Evolutionary conservation across 495 filamentous ascomycete species (phyloP).

Genomic region (Neurospora africana): DNA sequence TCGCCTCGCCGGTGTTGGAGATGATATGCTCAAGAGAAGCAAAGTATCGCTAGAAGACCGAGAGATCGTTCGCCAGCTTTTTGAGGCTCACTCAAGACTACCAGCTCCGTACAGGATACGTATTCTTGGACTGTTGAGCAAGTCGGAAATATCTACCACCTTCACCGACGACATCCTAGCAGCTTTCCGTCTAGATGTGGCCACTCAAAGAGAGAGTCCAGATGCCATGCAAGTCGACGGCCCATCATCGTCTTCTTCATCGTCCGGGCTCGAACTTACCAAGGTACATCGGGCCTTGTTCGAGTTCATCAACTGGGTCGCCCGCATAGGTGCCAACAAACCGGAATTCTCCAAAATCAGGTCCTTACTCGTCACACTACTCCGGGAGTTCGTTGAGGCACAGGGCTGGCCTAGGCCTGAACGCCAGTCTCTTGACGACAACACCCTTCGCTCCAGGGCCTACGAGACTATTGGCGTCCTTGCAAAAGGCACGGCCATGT

Average conservation of each 20-base stretch:
- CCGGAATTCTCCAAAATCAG: slow-evolving; percentile 49
- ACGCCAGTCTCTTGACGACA: slow-evolving; percentile 46
- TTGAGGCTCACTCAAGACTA: slow-evolving; percentile 59
- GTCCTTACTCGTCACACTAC: slow-evolving; percentile 54
- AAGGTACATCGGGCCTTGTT: slow-evolving; percentile 73
- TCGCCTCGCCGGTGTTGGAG: slow-evolving; percentile 65
- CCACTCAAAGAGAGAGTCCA: slow-evolving; percentile 12
- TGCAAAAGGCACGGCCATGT: slow-evolving; percentile 42
- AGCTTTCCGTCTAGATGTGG: slow-evolving; percentile 53
- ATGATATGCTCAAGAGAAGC: slow-evolving; percentile 74
- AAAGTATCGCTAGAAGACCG: slow-evolving; percentile 60
- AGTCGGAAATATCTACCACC: slow-evolving; percentile 55
- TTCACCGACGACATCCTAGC: slow-evolving; percentile 53
- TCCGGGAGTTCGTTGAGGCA: slow-evolving; percentile 63
- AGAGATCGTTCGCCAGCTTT: slow-evolving; percentile 51
- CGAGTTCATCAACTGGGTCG: slow-evolving; percentile 78
- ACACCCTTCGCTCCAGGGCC: slow-evolving; percentile 58
- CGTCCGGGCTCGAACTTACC: slow-evolving; percentile 19
- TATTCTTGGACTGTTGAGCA: slow-evolving; percentile 62
- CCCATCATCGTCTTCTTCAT: slow-evolving; percentile 7
- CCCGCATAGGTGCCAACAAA: slow-evolving; percentile 54
- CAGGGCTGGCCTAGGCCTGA: slow-evolving; percentile 72
- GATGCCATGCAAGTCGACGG: slow-evolving; percentile 22
- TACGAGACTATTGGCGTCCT: slow-evolving; percentile 83
- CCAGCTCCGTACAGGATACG: slow-evolving; percentile 63